Base-by-base conservation (phyloP, 495 filamentous ascomycete genomes). In the Cairneyella variabilis region DNA sequence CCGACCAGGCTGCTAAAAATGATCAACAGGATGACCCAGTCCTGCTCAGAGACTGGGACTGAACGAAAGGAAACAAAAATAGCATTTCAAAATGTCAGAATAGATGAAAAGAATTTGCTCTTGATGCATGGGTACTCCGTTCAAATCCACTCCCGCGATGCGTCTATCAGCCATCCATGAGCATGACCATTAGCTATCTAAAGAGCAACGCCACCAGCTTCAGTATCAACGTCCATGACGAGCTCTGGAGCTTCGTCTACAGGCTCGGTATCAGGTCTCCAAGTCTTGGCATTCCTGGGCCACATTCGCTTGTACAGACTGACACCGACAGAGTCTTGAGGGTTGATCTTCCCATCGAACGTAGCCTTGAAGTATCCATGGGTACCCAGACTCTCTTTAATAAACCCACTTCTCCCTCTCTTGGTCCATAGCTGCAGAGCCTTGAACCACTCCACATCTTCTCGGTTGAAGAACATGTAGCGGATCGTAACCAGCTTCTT, bases 341-440 rank as follows among this genome's bases (percentile, higher is more conserved):
- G 90, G 70, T 96, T 96, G 67, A 97, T 89, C 66, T 84, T 88
- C 21, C 85, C 90, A 69, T 98, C 95, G 73, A 98, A 98, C 18
- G 87, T 95, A 5, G 91, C 92, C 80, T 98, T 98, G 76, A 97
- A 97, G 74, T 97, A 98, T 43, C 93, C 93, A 71, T 98, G 93
- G 23, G 93, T 98, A 62, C 93, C 93, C 56, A 98, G 71, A 59
- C 84, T 78, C 75, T 98, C 93, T 75, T 95, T 96, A 70, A 97
- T 83, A 61, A 82, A 95, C 11, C 93, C 93, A 55, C 78, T 85
- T 61, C 92, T 78, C 1, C 93, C 93, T 43, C 93, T 71, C 71
- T 81, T 89, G 27, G 93, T 98, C 90, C 92, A 98, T 52, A 98
- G 71, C 57, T 90, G 91, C 64, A 98, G 70, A 2, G 91, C 91